Evolutionary conservation across 1,284 basidiomycete genomes (phyloP), one percentile per base, ranked within the genome.

Genomic region (Afroboletus lepidellus): DNA sequence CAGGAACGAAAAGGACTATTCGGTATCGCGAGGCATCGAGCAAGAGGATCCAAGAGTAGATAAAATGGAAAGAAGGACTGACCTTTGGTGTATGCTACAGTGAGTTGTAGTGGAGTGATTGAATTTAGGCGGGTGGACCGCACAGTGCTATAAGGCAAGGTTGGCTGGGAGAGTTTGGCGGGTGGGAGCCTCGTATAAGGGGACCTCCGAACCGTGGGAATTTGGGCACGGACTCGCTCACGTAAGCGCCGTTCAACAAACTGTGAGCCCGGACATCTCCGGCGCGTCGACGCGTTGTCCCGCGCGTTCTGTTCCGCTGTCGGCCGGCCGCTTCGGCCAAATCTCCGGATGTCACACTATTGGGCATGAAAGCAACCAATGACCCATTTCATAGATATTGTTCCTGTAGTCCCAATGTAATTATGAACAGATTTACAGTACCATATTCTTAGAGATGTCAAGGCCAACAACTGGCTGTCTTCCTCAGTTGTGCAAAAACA

Each of bases 131-230:
- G 69, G 61, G 62, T 63, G 64, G 59, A 54, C 69, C 60, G 63
- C 67, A 51, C 54, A 61, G 61, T 69, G 65, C 69, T 71, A 67
- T 70, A 71, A 71, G 66, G 67, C 66, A 67, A 67, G 58, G 66
- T 68, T 69, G 63, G 58, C 65, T 66, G 66, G 56, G 68, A 49
- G 63, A 42, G 66, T 69, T 70, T 68, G 65, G 68, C 59, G 68
- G 66, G 66, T 68, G 66, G 68, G 69, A 68, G 67, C 60, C 68
- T 60, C 52, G 66, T 71, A 67, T 71, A 67, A 67, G 69, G 67
- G 65, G 52, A 48, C 53, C 43, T 48, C 53, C 42, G 49, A 70
- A 69, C 66, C 66, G 66, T 68, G 66, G 2, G 69, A 71, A 68
- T 50, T 52, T 53, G 62, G 49, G 69, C 69, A 71, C 68, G 69